Conservation (phyloP, 768 basidiomycete genomes). For the Russula lepida region DNA sequence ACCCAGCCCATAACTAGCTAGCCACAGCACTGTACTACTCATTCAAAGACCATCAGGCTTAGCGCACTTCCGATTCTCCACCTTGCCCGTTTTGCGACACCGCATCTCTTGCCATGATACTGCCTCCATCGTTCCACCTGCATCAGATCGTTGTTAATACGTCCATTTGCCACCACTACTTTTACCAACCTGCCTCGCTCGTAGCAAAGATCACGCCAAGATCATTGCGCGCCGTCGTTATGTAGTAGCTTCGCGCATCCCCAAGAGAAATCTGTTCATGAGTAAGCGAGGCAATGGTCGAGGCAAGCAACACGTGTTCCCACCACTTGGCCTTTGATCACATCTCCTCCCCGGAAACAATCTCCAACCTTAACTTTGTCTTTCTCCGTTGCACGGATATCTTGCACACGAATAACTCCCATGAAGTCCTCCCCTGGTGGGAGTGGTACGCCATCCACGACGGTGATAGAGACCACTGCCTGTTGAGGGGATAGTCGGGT, state of each 20-base stretch:
- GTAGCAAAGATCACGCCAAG: conserved; percentile 88
- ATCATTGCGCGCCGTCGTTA: conserved; percentile 85
- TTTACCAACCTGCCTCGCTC: conserved; percentile 67
- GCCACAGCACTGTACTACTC: background rate
- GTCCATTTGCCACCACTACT: background rate
- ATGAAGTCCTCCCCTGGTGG: conserved; percentile 81
- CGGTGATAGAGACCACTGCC: conserved; percentile 73
- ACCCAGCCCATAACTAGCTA: background rate
- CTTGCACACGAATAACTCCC: conserved; percentile 81
- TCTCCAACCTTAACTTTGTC: conserved; percentile 84
- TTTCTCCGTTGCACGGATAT: conserved; percentile 84
- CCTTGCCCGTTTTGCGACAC: conserved; percentile 68
- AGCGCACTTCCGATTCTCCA: conserved; percentile 80
- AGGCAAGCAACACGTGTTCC: conserved; percentile 26
- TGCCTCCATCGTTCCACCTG: conserved; percentile 76
- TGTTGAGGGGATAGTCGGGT: conserved; percentile 78
- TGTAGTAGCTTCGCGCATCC: conserved; percentile 85
- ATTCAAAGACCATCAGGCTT: conserved; percentile 56
- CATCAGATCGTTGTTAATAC: background rate
- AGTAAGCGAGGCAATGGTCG: background rate
- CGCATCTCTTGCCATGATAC: conserved; percentile 91
- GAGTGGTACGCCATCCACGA: conserved; percentile 80
- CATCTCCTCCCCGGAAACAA: conserved; percentile 88
- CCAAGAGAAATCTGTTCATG: conserved; percentile 72
- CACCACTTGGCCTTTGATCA: conserved; percentile 81